Conservation (phyloP, 768 basidiomycete genomes). For the Auriscalpium orientale region DNA sequence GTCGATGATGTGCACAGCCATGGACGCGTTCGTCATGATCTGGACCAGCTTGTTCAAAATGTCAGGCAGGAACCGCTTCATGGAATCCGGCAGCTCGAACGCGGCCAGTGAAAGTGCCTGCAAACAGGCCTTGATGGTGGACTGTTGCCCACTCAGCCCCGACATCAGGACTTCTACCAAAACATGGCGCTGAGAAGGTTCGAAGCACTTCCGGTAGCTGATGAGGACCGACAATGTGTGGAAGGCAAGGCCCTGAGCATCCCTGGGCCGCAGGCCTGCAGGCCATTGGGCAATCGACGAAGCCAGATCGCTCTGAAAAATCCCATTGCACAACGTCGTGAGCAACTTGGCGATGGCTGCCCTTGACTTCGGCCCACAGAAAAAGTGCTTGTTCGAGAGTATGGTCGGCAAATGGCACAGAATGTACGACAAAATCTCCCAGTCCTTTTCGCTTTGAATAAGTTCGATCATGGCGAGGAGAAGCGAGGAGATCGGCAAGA, state of each 20-base stretch:
- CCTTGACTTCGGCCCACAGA: conserved; percentile 84
- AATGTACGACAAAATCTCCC: conserved; percentile 91
- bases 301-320: conserved; percentile 52
- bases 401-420: conserved; percentile 88
- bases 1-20: conserved; percentile 94
- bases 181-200: conserved; percentile 52
- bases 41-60: conserved; percentile 84
- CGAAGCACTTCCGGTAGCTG: conserved; percentile 78
- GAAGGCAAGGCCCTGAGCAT: conserved; percentile 84
- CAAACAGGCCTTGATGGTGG: conserved; percentile 82
- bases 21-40: conserved; percentile 89
- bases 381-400: conserved; percentile 91
- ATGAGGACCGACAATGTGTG: conserved; percentile 83
- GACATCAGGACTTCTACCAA: conserved; percentile 68
- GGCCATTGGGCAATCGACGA: conserved; percentile 54
- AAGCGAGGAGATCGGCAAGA: conserved; percentile 73
- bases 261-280: conserved; percentile 54
- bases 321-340: conserved; percentile 56
- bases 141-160: conserved; percentile 61
- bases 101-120: conserved; percentile 84
- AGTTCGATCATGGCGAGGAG: conserved; percentile 55
- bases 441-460: conserved; percentile 69
- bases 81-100: conserved; percentile 77
- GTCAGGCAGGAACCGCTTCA: conserved; percentile 69
- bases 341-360: conserved; percentile 54